Evolutionary conservation across 1,284 basidiomycete species (phyloP).

Genomic region (Cutaneotrichosporon spelunceum): DNA sequence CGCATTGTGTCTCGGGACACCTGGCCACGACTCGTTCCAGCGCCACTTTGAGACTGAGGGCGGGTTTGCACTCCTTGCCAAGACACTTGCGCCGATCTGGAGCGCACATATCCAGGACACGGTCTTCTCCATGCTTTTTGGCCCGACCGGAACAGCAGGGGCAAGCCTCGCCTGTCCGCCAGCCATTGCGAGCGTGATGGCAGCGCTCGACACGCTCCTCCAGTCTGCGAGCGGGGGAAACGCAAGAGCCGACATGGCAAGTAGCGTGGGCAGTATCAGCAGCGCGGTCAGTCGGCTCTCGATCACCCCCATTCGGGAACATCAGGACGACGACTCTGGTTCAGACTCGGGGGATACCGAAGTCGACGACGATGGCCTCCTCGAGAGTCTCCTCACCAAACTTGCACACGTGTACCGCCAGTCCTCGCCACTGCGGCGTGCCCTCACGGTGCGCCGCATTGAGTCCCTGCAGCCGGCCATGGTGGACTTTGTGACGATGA

Average conservation of each 20-base stretch:
- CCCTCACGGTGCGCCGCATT: constrained; percentile 37
- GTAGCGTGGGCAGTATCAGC: constrained; percentile 8
- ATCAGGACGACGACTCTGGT: neutral
- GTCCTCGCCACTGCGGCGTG: constrained; percentile 36
- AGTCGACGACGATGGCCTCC: constrained; percentile 25
- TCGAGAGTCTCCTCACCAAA: constrained; percentile 35
- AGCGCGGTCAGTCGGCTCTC: neutral
- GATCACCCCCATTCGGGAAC: neutral
- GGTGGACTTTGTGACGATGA: constrained; percentile 47
- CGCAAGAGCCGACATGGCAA: neutral
- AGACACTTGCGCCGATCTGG: constrained; percentile 42
- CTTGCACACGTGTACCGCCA: constrained; percentile 33
- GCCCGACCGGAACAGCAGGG: constrained; percentile 19
- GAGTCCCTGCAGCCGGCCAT: constrained; percentile 44
- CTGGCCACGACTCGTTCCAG: constrained; percentile 43
- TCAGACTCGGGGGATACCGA: constrained; percentile 1
- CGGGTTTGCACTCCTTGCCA: constrained; percentile 45
- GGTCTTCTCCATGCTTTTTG: constrained; percentile 35
- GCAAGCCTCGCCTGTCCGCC: constrained; percentile 30
- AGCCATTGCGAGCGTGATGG: constrained; percentile 34
- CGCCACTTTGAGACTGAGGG: constrained; percentile 49
- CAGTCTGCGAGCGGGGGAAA: constrained; percentile 31
- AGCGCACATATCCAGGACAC: constrained; percentile 33
- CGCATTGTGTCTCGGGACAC: constrained; percentile 35
- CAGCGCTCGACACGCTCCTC: constrained; percentile 41